These are phyloP conservation scores for Ophiostoma sp. DNA, from an alignment of 2,329 filamentous ascomycete species.

Conservation along the genomic window DNA sequence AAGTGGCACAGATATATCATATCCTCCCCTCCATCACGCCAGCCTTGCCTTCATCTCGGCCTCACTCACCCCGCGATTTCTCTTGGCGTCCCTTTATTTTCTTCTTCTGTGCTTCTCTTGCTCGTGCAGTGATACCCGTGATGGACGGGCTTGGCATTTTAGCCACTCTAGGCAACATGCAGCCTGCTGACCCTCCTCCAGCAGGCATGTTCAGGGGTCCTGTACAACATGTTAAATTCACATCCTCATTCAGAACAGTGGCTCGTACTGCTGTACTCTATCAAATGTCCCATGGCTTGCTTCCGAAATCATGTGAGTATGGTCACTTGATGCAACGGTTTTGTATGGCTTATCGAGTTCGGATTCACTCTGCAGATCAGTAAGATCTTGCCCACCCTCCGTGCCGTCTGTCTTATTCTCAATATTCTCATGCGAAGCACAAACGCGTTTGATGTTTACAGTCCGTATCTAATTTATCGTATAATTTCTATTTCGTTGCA, in stretches of 20 bases:
- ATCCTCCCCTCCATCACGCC: neutral
- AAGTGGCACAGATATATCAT: neutral
- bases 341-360: neutral
- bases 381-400: neutral
- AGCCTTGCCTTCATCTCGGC: conserved; percentile 4
- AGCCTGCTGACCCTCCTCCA: neutral
- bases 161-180: conserved; percentile 17
- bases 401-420: neutral
- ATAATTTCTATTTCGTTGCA: too few species aligned
- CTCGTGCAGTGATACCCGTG: neutral
- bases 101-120: conserved; percentile 6
- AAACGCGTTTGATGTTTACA: neutral
- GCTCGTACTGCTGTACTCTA: neutral
- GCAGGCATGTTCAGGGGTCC: neutral
- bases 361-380: neutral
- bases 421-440: neutral
- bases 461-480: too few species aligned
- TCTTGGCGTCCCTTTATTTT: neutral
- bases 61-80: neutral
- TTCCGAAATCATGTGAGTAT: neutral
- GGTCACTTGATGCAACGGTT: neutral
- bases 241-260: neutral
- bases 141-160: conserved; percentile 19
- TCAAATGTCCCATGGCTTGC: neutral
- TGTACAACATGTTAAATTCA: neutral